A percentile compares a stretch with the other conserved stretches of the same genome.
These are phyloP conservation scores for Lactarius sanguifluus DNA, from an alignment of 768 basidiomycete species.

Conservation along the genomic window DNA sequence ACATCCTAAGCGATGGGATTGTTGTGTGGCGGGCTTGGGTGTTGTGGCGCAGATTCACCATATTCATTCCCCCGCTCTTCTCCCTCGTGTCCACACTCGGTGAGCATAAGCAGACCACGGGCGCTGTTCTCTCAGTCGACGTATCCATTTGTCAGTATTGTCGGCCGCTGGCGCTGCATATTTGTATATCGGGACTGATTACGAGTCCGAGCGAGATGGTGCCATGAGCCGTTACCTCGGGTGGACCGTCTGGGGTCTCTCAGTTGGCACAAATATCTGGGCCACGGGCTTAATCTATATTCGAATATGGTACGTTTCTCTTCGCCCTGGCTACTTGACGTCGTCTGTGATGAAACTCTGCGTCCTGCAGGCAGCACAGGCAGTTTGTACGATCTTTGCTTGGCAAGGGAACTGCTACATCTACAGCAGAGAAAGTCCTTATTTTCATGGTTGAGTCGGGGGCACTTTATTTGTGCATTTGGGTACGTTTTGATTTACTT, in stretches of 20 bases:
- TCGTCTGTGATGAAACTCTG: neutral
- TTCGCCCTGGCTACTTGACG: neutral
- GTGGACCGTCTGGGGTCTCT: neutral
- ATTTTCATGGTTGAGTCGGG: constrained; percentile 17
- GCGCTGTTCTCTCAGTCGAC: neutral
- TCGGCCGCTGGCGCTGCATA: neutral
- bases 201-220: neutral
- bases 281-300: constrained; percentile 20
- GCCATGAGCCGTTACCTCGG: neutral
- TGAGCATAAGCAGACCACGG: neutral
- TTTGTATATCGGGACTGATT: neutral
- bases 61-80: constrained; percentile 1
- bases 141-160: neutral
- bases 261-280: constrained; percentile 18
- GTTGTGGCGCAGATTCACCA: constrained; percentile 6
- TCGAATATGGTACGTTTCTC: constrained; percentile 13
- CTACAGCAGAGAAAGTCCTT: constrained; percentile 7
- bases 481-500: neutral
- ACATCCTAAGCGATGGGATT: constrained; percentile 10
- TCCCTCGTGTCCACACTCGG: constrained; percentile 9
- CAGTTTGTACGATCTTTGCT: neutral
- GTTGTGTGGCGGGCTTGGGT: constrained; percentile 22
- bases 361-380: constrained; percentile 11
- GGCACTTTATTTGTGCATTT: constrained; percentile 11
- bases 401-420: neutral